Evolutionary conservation across 352 stramenopile species (phyloP), one percentile per base, ranked within the genome.

Genomic region (Globisporangium solare): DNA sequence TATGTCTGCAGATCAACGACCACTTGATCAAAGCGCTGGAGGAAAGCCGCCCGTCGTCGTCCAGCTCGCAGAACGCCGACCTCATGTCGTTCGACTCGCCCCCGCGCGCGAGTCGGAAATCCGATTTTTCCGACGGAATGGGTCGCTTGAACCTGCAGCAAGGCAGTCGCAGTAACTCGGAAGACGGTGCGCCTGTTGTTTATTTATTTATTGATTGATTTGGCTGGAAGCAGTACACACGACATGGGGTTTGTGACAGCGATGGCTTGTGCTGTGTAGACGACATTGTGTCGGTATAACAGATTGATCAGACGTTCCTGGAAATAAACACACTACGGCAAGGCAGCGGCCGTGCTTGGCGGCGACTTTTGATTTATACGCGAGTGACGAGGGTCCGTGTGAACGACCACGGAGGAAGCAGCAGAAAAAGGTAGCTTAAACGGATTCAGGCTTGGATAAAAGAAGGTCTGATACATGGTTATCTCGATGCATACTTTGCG

Each of bases 1-100:
- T 59, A 6, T 10, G 14, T 2, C 1, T 21, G 42, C 50, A 92
- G 83, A 79, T 90, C 20, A 94, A 94, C 54, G 83, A 94, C 60
- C 71, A 80, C 63, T 67, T 94, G 61, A 89, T 92, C 66, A 88
- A 87, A 54, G 82, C 66, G 2, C 56, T 94, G 24, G 79, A 91
- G 22, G 83, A 90, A 61, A 78, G 68, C 46, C 69, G 46, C 27
- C 60, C 74, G 24, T 64, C 68, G 46, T 64, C 68, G 46, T 55
- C 51, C 18, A 55, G 40, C 13, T 21, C 39, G 20, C 46, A 52
- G 24, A 64, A 62, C 14, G 61, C 67, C 2, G 72, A 83, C 47
- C 65, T 92, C 51, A 83, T 92, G 21, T 70, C 55, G 14, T 86
- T 88, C 12, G 78, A 91, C 35, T 89, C 76, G 1, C 79, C 79